Conservation (phyloP, 345 rosid genomes). For the Kandelia obovata region DNA sequence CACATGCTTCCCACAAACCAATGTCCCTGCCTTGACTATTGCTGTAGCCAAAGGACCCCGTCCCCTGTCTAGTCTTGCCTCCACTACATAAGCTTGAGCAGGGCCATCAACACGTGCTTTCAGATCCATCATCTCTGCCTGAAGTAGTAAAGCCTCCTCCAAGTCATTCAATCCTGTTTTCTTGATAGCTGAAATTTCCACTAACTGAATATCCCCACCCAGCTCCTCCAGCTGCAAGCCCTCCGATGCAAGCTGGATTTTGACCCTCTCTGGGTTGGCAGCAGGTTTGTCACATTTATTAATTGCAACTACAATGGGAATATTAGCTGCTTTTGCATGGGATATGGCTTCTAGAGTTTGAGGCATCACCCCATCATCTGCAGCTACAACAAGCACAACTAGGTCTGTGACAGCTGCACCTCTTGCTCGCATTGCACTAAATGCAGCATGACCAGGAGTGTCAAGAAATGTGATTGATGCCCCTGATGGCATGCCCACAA, state of each 20-base stretch:
- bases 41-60: slow-evolving; percentile 88
- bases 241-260: slow-evolving; percentile 78
- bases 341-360: slow-evolving; percentile 90
- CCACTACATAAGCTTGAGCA: slow-evolving; percentile 94
- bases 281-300: slow-evolving; percentile 91
- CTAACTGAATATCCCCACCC: slow-evolving; percentile 88
- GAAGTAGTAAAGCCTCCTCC: slow-evolving; percentile 88
- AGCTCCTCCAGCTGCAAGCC: slow-evolving; percentile 85
- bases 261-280: slow-evolving; percentile 75
- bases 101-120: slow-evolving; percentile 86
- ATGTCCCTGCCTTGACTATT: slow-evolving; percentile 82
- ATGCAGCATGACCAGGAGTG: slow-evolving; percentile 95
- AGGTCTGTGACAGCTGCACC: slow-evolving; percentile 96
- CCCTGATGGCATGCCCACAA: slow-evolving; percentile 80
- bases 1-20: slow-evolving; percentile 70
- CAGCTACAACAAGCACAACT: slow-evolving; percentile 93
- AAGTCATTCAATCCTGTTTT: slow-evolving; percentile 69
- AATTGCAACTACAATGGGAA: slow-evolving; percentile 83
- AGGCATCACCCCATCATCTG: slow-evolving; percentile 98
- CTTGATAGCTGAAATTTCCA: slow-evolving; percentile 80
- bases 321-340: slow-evolving; percentile 85
- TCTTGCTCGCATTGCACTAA: slow-evolving; percentile 93
- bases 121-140: slow-evolving; percentile 86
- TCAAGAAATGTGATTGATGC: slow-evolving; percentile 89
- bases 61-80: slow-evolving; percentile 90